Percentiles rank a stretch among this genome's conserved stretches.
Conservation (phyloP, 164 flowering plant genomes). For the Aristolochia californica region DNA sequence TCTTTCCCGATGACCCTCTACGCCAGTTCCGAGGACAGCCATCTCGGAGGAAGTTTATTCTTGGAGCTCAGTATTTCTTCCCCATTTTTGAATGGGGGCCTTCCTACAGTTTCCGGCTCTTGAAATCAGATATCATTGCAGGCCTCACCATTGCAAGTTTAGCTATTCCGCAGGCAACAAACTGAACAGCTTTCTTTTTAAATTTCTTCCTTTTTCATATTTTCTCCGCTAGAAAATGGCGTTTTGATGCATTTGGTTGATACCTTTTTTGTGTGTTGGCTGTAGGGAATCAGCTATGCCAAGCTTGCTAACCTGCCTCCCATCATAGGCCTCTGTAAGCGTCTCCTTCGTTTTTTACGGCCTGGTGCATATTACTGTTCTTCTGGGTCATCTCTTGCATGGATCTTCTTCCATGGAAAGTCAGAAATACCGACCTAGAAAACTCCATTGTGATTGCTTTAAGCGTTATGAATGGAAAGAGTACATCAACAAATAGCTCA, state of each 20-base stretch:
- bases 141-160: conserved; percentile 95
- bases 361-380: not conserved
- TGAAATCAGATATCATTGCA: conserved; percentile 70
- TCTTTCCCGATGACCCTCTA: conserved; percentile 89
- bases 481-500: no score
- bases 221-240: not conserved
- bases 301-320: conserved; percentile 87
- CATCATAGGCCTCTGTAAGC: conserved; percentile 57
- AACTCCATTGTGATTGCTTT: no score
- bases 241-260: not conserved
- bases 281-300: conserved; percentile 87
- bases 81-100: conserved; percentile 92
- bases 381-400: no score
- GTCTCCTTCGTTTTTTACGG: no score
- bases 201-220: not conserved
- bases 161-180: conserved; percentile 84
- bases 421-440: no score
- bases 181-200: no score
- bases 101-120: conserved; percentile 37
- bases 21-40: conserved; percentile 69
- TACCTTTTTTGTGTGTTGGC: conserved; percentile 1
- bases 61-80: conserved; percentile 59
- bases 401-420: no score
- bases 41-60: conserved; percentile 25
- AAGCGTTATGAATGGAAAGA: no score